phyloP scores from a whole-genome alignment of 352 stramenopile genomes.

The Globisporangium paddicum region DNA sequence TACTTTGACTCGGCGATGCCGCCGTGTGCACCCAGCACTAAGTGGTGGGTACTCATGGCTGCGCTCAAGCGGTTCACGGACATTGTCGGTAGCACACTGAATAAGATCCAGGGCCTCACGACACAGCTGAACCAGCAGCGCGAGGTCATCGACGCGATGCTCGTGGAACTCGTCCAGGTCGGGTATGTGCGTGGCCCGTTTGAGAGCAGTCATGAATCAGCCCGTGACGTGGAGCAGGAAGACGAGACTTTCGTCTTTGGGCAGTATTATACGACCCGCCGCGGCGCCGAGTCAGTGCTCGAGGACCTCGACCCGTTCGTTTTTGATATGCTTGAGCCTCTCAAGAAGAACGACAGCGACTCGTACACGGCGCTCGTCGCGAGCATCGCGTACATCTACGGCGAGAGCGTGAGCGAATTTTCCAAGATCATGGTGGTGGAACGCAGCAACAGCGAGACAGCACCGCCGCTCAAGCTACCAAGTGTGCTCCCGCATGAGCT shows the following conservation, averaged over 20 bases:
- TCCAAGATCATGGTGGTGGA: conserved; percentile 6
- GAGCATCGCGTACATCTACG: conserved; percentile 11
- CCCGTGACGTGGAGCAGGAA: conserved; percentile 1
- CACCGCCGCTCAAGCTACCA: background rate
- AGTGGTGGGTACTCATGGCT: conserved; percentile 16
- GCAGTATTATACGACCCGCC: conserved; percentile 6
- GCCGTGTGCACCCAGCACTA: conserved; percentile 5
- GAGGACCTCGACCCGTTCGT: conserved; percentile 16
- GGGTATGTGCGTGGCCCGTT: conserved; percentile 13
- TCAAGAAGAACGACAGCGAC: background rate
- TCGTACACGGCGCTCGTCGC: conserved; percentile 6
- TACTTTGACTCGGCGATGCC: conserved; percentile 13
- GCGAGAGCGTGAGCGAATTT: conserved; percentile 11
- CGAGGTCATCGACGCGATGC: conserved; percentile 4
- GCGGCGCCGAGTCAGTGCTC: conserved; percentile 4
- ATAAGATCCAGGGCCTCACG: conserved; percentile 8
- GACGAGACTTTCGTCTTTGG: conserved; percentile 13
- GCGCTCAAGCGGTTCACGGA: conserved; percentile 14
- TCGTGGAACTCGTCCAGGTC: conserved; percentile 12
- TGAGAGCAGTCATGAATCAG: conserved; percentile 7
- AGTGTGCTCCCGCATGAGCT: conserved; percentile 16
- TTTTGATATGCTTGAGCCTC: conserved; percentile 7
- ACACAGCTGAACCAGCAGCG: conserved; percentile 9
- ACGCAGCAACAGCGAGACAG: background rate
- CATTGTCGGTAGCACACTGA: conserved; percentile 5